These are phyloP conservation scores for Trametes pubescens DNA, from an alignment of 1,284 basidiomycete species.

Conservation along the genomic window DNA sequence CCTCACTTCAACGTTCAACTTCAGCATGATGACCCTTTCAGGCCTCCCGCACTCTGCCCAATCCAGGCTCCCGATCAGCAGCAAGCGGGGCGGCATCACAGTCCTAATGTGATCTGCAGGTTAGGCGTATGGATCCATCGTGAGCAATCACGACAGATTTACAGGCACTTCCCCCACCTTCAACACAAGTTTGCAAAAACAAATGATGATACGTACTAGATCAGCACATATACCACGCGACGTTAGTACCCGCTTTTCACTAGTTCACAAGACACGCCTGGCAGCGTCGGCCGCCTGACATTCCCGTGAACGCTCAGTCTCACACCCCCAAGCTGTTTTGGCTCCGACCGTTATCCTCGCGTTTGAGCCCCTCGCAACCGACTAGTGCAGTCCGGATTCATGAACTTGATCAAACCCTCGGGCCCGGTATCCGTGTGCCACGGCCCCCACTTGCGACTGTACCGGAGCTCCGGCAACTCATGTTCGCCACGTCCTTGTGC, in stretches of 20 bases:
- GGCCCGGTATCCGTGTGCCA: conserved; percentile 5
- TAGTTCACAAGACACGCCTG: background rate
- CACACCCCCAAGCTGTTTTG: background rate
- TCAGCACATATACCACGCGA: conserved; percentile 2
- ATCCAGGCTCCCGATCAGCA: conserved; percentile 3
- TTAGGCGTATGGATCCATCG: conserved; percentile 23
- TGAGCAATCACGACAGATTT: conserved; percentile 33
- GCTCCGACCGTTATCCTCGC: background rate
- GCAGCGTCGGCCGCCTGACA: background rate
- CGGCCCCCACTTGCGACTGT: background rate
- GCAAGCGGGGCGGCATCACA: conserved; percentile 11
- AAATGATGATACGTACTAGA: conserved; percentile 3
- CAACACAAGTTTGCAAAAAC: conserved; percentile 2
- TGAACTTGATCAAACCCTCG: conserved; percentile 5
- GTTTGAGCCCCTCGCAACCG: conserved; percentile 10
- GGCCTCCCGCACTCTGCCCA: background rate
- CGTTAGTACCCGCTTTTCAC: background rate
- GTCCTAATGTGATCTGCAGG: conserved; percentile 27
- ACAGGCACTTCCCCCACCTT: conserved; percentile 24
- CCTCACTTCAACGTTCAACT: background rate
- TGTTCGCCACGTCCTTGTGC: background rate
- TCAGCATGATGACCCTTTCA: background rate
- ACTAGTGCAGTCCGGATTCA: background rate
- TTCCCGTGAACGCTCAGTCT: conserved; percentile 1
- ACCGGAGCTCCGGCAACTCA: background rate